Base-by-base conservation (phyloP, 2,329 filamentous ascomycete species). In the Paraphoma sp. region DNA sequence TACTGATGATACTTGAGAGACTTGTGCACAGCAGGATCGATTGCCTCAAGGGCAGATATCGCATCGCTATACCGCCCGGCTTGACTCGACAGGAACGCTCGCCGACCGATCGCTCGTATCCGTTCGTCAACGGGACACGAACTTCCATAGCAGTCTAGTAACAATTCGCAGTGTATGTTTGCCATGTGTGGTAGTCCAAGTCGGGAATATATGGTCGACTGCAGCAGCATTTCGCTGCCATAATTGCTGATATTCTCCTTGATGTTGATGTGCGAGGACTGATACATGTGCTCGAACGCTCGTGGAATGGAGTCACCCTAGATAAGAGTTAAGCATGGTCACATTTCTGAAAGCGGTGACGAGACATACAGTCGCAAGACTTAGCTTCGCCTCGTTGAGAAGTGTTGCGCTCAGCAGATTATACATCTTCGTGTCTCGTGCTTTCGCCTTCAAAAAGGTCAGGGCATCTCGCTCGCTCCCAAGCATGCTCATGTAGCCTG, bases 371-470 rank as follows among this genome's bases (percentile, higher is more conserved):
- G 88, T 89, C 51, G 87, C 84, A 54, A 97, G 82, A 17, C 86
- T 86, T 42, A 96, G 80, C 72, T 93, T 96, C 2, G 93, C 92
- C 76, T 98, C 93, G 65, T 89, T 93, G 51, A 97, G 82, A 12
- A 97, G 80, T 1, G 92, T 91, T 2, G 92, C 93, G 70, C 90
- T 92, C 79, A 94, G 87, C 2, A 97, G 80, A 50, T 88, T 87
- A 86, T 91, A 95, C 86, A 95, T 93, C 53, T 91, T 91, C 0
- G 87, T 86, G 70, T 97, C 93, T 69, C 89, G 93, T 2, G 94
- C 91, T 74, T 95, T 95, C 14, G 88, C 86, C 62, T 94, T 92
- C 40, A 98, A 83, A 67, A 95, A 97, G 0, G 87, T 84, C 6
- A 97, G 83, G 1, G 88, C 92, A 71, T 97, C 93, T 63, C 89